Percentiles rank a stretch among this genome's conserved stretches.
phyloP scores from a whole-genome alignment of 352 stramenopile species.

The Phytophthora melonis region DNA sequence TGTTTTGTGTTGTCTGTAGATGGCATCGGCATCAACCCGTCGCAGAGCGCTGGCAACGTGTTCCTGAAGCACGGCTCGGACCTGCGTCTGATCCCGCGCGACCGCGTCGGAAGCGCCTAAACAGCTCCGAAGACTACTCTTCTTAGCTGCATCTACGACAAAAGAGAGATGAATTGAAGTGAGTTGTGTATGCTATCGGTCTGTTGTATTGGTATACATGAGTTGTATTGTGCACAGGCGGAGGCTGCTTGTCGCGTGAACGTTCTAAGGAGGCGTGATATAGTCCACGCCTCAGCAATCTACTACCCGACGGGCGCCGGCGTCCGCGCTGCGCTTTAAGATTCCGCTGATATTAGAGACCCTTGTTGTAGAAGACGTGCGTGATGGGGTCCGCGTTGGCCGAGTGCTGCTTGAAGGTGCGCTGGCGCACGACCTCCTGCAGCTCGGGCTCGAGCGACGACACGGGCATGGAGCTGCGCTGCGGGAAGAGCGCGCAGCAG shows the following conservation, averaged over 20 bases:
- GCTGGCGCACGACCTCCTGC: constrained; percentile 59
- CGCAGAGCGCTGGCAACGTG: constrained; percentile 84
- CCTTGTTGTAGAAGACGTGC: constrained; percentile 86
- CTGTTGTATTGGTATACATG: constrained; percentile 40
- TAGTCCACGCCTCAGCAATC: too few relatives aligned
- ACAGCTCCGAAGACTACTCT: background rate
- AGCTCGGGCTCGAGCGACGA: constrained; percentile 72
- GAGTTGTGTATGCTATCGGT: constrained; percentile 25
- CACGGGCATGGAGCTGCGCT: constrained; percentile 72
- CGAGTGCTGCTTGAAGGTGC: constrained; percentile 55
- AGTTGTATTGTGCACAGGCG: constrained; percentile 25
- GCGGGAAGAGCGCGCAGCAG: constrained; percentile 87
- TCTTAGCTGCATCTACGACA: constrained; percentile 8
- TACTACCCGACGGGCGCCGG: constrained; percentile 1
- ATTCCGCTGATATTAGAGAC: constrained; percentile 48
- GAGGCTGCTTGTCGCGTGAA: constrained; percentile 29
- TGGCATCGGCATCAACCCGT: constrained; percentile 86
- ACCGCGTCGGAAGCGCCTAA: constrained; percentile 66
- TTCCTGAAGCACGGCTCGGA: constrained; percentile 89
- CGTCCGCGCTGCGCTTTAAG: constrained; percentile 9
- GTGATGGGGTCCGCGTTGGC: constrained; percentile 42
- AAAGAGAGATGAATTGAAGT: constrained; percentile 1
- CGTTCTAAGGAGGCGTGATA: constrained; percentile 5
- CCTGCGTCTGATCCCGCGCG: constrained; percentile 83
- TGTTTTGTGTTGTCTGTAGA: constrained; percentile 46